Evolutionary conservation across 805 yeast genomes (phyloP).

Genomic region (Starmera pachycereana): DNA sequence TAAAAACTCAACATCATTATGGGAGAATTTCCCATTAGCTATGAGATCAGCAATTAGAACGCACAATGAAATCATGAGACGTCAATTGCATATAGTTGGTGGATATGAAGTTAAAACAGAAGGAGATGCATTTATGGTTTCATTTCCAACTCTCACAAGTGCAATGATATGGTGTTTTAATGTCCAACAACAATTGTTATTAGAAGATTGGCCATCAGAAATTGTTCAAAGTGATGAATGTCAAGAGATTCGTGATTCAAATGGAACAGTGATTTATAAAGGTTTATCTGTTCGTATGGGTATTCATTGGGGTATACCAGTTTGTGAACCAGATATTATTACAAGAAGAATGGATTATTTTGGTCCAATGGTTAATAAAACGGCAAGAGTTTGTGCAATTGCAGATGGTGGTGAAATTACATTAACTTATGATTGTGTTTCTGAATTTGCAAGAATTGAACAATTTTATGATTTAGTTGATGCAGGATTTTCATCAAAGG

Average conservation of each 20-base stretch:
- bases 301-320: conserved; percentile 96
- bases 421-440: conserved; percentile 69
- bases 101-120: conserved; percentile 98
- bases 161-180: conserved; percentile 93
- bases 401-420: conserved; percentile 99
- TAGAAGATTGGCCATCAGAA: conserved; percentile 94
- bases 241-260: conserved; percentile 58
- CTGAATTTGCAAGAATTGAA: conserved; percentile 54
- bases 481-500: conserved; percentile 13
- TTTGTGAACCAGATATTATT: conserved; percentile 87
- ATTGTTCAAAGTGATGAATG: conserved; percentile 81
- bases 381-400: conserved; percentile 85
- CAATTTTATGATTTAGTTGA: conserved; percentile 24
- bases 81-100: conserved; percentile 84
- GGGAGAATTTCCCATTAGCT: conserved; percentile 90
- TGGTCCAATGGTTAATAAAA: conserved; percentile 96
- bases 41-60: conserved; percentile 96
- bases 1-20: conserved; percentile 81
- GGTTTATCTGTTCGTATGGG: conserved; percentile 98
- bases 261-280: conserved; percentile 52
- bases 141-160: conserved; percentile 85
- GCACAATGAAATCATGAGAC: conserved; percentile 89
- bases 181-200: conserved; percentile 74
- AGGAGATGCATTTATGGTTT: conserved; percentile 98
- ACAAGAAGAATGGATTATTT: conserved; percentile 97